phyloP scores from a whole-genome alignment of 805 yeast genomes.

The Debaryomyces tyrocola region DNA sequence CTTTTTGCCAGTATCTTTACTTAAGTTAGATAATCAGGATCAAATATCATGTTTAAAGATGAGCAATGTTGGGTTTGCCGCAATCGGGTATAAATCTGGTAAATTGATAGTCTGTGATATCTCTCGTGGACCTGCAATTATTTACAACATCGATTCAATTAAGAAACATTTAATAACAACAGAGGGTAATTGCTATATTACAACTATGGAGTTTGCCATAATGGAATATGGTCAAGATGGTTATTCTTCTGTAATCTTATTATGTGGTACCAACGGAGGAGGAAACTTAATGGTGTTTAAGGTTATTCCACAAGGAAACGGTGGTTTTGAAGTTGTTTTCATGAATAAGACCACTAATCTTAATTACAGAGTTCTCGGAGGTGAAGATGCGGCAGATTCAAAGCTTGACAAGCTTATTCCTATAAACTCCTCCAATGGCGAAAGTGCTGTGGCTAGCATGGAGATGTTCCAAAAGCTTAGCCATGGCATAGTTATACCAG shows the following conservation, averaged over 20 bases:
- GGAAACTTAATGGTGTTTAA: constrained; percentile 62
- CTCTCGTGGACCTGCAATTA: constrained; percentile 72
- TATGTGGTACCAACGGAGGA: constrained; percentile 78
- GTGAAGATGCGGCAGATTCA: constrained; percentile 49
- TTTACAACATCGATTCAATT: constrained; percentile 40
- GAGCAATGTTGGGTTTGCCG: constrained; percentile 82
- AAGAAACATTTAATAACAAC: constrained; percentile 31
- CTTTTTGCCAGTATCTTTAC: constrained; percentile 33
- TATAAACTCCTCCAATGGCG: constrained; percentile 58
- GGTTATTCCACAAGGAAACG: constrained; percentile 57
- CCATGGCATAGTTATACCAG: constrained; percentile 61
- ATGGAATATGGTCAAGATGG: constrained; percentile 66
- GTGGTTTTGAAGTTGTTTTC: constrained; percentile 61
- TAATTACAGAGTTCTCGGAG: constrained; percentile 27
- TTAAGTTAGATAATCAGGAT: constrained; percentile 36
- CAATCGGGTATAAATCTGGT: constrained; percentile 77
- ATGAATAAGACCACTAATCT: constrained; percentile 42
- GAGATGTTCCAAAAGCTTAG: constrained; percentile 57
- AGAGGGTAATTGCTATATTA: constrained; percentile 39
- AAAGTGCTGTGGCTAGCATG: constrained; percentile 62
- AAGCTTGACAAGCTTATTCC: constrained; percentile 59
- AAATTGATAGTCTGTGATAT: constrained; percentile 68
- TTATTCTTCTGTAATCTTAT: constrained; percentile 68
- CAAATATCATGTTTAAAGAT: constrained; percentile 60
- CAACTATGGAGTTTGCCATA: constrained; percentile 71